Base-by-base conservation (phyloP, 768 basidiomycete genomes). In the Agaricus blazei region DNA sequence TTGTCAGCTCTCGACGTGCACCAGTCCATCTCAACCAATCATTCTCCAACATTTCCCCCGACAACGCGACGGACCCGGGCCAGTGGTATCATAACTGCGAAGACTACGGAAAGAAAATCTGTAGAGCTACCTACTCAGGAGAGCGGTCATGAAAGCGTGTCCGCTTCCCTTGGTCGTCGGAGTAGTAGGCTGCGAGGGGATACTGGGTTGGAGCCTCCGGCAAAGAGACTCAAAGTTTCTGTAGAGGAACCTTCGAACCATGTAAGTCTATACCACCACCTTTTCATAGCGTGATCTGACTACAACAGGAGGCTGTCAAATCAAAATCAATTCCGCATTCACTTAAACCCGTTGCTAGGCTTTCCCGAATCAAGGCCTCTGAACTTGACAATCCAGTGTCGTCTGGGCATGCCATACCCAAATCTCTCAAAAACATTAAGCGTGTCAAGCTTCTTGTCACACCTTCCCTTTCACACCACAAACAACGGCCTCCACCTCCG, bases 381-480 rank as follows among this genome's bases (percentile, higher is more conserved):
- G 42, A 48, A 38, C 47, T 58, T 34, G 29, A 57, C 23, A 54
- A 9, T 56, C 58, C 45, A 42, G 28, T 24, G 24, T 15, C 15
- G 8, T 23, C 40, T 44, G 38, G n/a, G 44, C 36, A 51, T 19
- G n/a, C 19, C 27, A 49, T 57, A 9, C 29, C 54, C 19, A 52
- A 60, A 5, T 60, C 64, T 19, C 68, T 60, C 56, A 67, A 67
- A n/a, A 70, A 71, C 29, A 76, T 90, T 55, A 84, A 79, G 64
- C 82, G 89, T 51, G 75, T 90, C 47, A 81, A 77, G 61, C 73
- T 88, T 54, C 77, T 89, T 46, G 85, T 92, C 12, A 79, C 85
- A 38, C 82, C 82, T 2, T 64, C 71, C 1, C 72, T 83, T 42
- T 81, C 90, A 11, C 80, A 86, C 66, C 92, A 88, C 0, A 65